A percentile compares a stretch with the other conserved stretches of the same genome.
phyloP scores from a whole-genome alignment of 2,329 filamentous ascomycete species.

The Monosporascus sp. region DNA sequence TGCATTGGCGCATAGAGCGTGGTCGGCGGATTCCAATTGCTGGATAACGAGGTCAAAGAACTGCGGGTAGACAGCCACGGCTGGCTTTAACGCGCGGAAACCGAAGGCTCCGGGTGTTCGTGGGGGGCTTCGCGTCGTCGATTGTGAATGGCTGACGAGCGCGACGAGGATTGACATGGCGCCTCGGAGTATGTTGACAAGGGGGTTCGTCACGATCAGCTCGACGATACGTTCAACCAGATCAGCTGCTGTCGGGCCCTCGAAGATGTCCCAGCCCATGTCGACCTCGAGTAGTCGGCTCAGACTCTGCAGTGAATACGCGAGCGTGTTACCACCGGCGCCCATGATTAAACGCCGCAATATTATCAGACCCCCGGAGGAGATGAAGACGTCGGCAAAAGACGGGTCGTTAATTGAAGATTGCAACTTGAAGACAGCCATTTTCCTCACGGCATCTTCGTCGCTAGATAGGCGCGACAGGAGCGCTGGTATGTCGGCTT shows the following conservation, averaged over 20 bases:
- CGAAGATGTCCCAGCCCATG: conserved; percentile 92
- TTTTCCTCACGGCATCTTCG: conserved; percentile 90
- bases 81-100: conserved; percentile 86
- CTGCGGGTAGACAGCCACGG: conserved; percentile 83
- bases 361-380: conserved; percentile 76
- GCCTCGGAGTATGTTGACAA: conserved; percentile 94
- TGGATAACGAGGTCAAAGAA: conserved; percentile 93
- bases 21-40: conserved; percentile 87
- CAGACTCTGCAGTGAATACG: conserved; percentile 88
- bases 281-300: conserved; percentile 87
- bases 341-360: conserved; percentile 78
- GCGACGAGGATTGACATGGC: conserved; percentile 96
- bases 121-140: conserved; percentile 34
- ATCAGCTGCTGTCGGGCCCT: conserved; percentile 56
- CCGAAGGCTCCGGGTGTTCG: conserved; percentile 63
- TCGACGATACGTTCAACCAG: conserved; percentile 76
- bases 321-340: conserved; percentile 86
- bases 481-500: conserved; percentile 61
- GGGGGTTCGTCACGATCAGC: conserved; percentile 86
- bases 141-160: conserved; percentile 80
- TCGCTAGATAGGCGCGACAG: conserved; percentile 60
- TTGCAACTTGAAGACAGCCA: conserved; percentile 98
- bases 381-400: conserved; percentile 94
- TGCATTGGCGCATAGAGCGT: conserved; percentile 91
- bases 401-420: conserved; percentile 90